Evolutionary conservation across 805 yeast species (phyloP).

Genomic region (Nakazawaea anatomiae): DNA sequence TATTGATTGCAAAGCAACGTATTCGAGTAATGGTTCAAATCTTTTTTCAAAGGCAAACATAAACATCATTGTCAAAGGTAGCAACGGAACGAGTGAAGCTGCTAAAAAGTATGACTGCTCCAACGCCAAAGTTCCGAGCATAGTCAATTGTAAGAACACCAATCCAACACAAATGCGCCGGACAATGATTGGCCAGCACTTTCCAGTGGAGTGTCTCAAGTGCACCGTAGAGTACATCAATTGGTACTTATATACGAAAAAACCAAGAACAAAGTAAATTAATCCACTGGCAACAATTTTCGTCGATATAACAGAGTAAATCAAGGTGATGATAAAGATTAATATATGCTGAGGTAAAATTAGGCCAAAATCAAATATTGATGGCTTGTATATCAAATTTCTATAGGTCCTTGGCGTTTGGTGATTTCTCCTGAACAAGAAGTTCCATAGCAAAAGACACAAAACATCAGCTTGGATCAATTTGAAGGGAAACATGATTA

Average conservation of each 20-base stretch:
- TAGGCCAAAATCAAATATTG: conserved; percentile 60
- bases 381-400: conserved; percentile 48
- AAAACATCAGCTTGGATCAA: conserved; percentile 57
- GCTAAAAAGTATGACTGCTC: conserved; percentile 51
- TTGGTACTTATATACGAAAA: conserved; percentile 86
- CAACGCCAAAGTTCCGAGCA: conserved; percentile 58
- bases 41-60: conserved; percentile 46
- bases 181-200: conserved; percentile 71
- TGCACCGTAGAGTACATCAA: conserved; percentile 86
- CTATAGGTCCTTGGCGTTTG: conserved; percentile 49
- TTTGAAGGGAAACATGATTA: conserved; percentile 88
- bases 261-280: conserved; percentile 78
- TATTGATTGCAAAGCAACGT: conserved; percentile 56
- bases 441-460: conserved; percentile 35
- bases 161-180: conserved; percentile 50
- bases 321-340: conserved; percentile 75
- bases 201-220: conserved; percentile 95
- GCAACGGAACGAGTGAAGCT: conserved; percentile 41
- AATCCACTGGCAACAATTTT: conserved; percentile 82
- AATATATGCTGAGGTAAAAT: conserved; percentile 89
- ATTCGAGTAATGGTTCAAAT: conserved; percentile 46
- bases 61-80: conserved; percentile 38
- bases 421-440: conserved; percentile 27
- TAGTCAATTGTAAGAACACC: conserved; percentile 51
- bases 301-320: conserved; percentile 86